Base-by-base conservation (phyloP, 768 basidiomycete species). In the Cubamyces sp. region DNA sequence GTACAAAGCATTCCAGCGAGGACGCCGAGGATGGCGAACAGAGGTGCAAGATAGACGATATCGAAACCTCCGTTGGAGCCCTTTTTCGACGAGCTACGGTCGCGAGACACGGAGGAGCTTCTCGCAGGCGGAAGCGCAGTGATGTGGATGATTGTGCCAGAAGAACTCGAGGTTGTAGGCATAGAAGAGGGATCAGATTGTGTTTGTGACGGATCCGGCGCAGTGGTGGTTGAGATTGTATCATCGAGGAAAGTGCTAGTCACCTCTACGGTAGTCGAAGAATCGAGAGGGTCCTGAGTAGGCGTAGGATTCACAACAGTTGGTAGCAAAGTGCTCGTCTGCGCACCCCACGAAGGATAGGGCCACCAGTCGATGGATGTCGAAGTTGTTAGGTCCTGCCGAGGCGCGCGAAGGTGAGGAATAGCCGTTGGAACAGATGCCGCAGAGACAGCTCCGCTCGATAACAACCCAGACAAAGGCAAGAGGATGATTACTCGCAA, bases 301-400 rank as follows among this genome's bases (percentile, higher is more conserved):
- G 58, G 6, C 14, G 54, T 37, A 34, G 58, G 25, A 4, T 46
- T 14, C 9, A 61, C 43, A 12, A 15, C 37, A 16, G 47, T 19
- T 6, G 49, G 16, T 3, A 49, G 19, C 28, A 51, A 52, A 26
- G 48, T 49, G 15, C 46, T 40, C 3, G 57, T 51, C 43, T 39
- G 26, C 8, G 57, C 49, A 4, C 69, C 64, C 69, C 70, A 73
- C 1, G 74, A 52, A 0, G 74, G 73, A 53, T 74, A 76, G 0
- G 74, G 74, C 74, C 74, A 75, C 74, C 74, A 75, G 55, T 73
- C 64, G 50, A 73, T 72, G 18, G 71, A 64, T 15, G 72, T 60
- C 12, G 57, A 51, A 0, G 57, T 51, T 3, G 41, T 15, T 49
- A 59, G 6, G 42, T 59, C 57, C 52, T 59, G 57, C 18, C 57